These are phyloP conservation scores for Euphorbia schlechtendalii DNA, from an alignment of 441 rosid species.

Conservation along the genomic window DNA sequence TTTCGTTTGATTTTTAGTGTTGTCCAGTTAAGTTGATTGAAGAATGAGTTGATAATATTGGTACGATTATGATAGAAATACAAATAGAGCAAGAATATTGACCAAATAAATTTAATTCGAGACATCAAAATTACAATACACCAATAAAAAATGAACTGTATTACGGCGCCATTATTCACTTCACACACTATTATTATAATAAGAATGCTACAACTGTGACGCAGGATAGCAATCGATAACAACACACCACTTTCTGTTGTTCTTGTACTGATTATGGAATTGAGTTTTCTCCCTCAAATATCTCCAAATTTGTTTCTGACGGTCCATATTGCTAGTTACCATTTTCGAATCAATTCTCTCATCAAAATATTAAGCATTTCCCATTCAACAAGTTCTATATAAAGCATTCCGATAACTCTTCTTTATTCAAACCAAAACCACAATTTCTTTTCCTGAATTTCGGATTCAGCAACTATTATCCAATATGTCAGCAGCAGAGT, in stretches of 20 bases:
- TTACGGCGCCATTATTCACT: background rate
- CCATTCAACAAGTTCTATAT: background rate
- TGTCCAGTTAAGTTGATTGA: no score
- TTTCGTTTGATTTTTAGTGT: no score
- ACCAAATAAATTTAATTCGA: no score
- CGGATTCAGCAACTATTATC: background rate
- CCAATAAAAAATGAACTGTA: no score
- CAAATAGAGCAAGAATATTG: no score
- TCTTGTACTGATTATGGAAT: no score
- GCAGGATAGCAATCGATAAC: no score
- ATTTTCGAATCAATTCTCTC: slow-evolving; percentile 7
- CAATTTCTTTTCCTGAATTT: background rate
- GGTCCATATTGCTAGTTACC: background rate
- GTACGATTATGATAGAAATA: no score
- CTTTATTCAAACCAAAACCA: slow-evolving; percentile 2
- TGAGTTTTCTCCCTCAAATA: background rate
- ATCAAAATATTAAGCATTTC: background rate
- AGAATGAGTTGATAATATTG: no score
- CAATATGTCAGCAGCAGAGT: background rate
- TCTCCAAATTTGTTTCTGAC: background rate
- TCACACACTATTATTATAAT: background rate
- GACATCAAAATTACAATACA: no score
- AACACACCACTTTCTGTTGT: background rate
- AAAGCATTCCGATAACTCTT: background rate
- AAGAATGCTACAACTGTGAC: background rate